Conservation (phyloP, 352 stramenopile genomes). For the Saprolegnia parasitica region DNA sequence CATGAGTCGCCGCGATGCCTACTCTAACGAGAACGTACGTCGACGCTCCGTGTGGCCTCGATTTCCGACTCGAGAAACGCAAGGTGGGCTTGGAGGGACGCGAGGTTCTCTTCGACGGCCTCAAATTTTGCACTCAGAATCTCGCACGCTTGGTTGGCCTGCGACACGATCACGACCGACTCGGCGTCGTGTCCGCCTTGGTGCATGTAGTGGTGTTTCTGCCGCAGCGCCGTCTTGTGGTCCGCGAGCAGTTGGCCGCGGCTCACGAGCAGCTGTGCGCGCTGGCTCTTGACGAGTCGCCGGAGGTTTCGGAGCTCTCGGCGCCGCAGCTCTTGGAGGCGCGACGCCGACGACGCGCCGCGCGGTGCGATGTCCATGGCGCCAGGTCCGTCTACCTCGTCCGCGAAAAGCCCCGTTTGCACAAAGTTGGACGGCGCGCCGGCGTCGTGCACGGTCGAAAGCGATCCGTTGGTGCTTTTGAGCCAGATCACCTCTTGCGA, state of each 20-base stretch:
- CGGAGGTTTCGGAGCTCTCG: constrained; percentile 65
- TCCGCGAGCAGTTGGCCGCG: constrained; percentile 76
- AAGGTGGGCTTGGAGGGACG: background rate
- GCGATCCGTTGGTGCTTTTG: constrained; percentile 60
- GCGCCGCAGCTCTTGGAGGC: constrained; percentile 54
- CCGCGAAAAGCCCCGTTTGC: constrained; percentile 61
- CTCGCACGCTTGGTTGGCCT: constrained; percentile 17
- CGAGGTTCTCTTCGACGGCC: constrained; percentile 14
- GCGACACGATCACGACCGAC: background rate
- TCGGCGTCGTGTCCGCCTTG: constrained; percentile 8
- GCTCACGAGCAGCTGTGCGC: constrained; percentile 74
- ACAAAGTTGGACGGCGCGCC: constrained; percentile 64
- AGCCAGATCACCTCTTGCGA: constrained; percentile 69
- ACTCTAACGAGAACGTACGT: background rate
- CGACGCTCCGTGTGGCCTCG: constrained; percentile 4
- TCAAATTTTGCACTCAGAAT: constrained; percentile 16
- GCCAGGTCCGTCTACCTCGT: constrained; percentile 37
- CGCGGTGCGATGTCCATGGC: constrained; percentile 38
- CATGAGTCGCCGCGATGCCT: no score
- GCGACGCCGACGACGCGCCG: constrained; percentile 42
- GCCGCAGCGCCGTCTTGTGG: constrained; percentile 54
- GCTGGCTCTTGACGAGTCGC: constrained; percentile 77
- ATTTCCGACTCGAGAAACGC: constrained; percentile 22
- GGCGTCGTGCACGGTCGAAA: constrained; percentile 68
- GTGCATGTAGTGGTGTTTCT: constrained; percentile 22